Conservation (phyloP, 2,329 filamentous ascomycete species). For the Moelleriella libera region DNA sequence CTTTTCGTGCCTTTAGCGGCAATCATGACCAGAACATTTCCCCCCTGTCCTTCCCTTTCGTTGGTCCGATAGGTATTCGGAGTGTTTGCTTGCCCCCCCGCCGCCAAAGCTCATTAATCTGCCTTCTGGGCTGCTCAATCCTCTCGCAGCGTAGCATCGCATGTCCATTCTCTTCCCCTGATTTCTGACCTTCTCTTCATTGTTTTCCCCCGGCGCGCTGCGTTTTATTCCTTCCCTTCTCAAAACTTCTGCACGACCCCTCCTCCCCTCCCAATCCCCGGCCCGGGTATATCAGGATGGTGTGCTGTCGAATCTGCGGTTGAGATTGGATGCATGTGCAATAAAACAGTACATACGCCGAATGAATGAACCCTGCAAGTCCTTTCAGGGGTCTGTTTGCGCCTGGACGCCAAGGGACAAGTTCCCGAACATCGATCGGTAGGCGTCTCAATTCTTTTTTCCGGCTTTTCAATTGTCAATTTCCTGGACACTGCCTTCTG, state of each 20-base stretch:
- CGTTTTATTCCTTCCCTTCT: not conserved
- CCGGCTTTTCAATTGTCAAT: not conserved
- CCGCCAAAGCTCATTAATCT: not conserved
- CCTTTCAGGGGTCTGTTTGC: conserved; percentile 3
- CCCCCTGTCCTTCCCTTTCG: not conserved
- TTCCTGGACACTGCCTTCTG: not conserved
- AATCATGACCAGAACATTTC: not conserved
- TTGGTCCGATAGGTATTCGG: not conserved
- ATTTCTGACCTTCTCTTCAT: not conserved
- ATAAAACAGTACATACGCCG: not conserved
- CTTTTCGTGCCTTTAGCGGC: not conserved
- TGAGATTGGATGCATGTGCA: not conserved
- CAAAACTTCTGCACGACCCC: not conserved
- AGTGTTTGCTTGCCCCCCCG: not conserved
- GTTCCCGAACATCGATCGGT: not conserved
- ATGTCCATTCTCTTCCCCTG: not conserved
- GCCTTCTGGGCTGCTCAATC: not conserved
- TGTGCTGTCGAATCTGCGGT: not conserved
- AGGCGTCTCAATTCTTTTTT: not conserved
- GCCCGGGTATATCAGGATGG: not conserved
- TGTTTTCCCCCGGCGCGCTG: not conserved
- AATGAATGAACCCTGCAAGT: conserved; percentile 2
- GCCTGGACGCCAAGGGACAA: conserved; percentile 1
- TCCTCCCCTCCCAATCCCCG: too few relatives aligned
- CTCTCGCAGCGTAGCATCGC: not conserved